These are phyloP conservation scores for Eucalyptus pauciflora DNA, from an alignment of 345 rosid species.

Conservation along the genomic window DNA sequence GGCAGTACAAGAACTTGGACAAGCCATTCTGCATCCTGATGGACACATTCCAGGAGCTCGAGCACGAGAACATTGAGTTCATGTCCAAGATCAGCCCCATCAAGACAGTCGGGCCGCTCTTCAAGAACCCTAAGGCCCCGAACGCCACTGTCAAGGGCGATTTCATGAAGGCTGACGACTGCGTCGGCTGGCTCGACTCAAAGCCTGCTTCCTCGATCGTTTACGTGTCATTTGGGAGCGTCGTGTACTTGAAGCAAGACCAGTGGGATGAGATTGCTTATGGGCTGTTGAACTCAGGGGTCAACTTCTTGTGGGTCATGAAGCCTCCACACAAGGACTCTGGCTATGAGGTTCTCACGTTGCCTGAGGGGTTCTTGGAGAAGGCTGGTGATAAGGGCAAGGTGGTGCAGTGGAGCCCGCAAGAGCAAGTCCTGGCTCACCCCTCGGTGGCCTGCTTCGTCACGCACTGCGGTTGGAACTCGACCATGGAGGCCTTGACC, in stretches of 20 bases:
- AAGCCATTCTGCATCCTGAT: constrained; percentile 58
- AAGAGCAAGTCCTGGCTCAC: constrained; percentile 62
- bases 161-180: constrained; percentile 34
- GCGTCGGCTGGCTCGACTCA: constrained; percentile 62
- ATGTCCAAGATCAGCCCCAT: constrained; percentile 46
- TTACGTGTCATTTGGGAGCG: constrained; percentile 64
- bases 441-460: constrained; percentile 60
- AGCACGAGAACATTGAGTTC: constrained; percentile 43
- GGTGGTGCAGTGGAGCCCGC: constrained; percentile 69
- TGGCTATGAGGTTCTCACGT: constrained; percentile 7
- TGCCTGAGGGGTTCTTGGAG: constrained; percentile 58
- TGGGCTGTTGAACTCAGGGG: constrained; percentile 45
- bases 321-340: constrained; percentile 26
- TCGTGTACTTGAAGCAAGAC: constrained; percentile 49
- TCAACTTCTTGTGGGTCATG: constrained; percentile 73
- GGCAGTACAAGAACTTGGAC: constrained; percentile 43
- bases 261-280: constrained; percentile 65
- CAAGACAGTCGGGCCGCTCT: constrained; percentile 40
- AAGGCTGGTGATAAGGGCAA: constrained; percentile 44
- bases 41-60: constrained; percentile 63
- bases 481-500: constrained; percentile 65
- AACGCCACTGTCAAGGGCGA: constrained; percentile 27
- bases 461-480: constrained; percentile 96
- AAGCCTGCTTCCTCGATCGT: constrained; percentile 54
- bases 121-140: constrained; percentile 30